These are phyloP conservation scores for Claviceps africana DNA, from an alignment of 2,329 filamentous ascomycete genomes.

Conservation along the genomic window DNA sequence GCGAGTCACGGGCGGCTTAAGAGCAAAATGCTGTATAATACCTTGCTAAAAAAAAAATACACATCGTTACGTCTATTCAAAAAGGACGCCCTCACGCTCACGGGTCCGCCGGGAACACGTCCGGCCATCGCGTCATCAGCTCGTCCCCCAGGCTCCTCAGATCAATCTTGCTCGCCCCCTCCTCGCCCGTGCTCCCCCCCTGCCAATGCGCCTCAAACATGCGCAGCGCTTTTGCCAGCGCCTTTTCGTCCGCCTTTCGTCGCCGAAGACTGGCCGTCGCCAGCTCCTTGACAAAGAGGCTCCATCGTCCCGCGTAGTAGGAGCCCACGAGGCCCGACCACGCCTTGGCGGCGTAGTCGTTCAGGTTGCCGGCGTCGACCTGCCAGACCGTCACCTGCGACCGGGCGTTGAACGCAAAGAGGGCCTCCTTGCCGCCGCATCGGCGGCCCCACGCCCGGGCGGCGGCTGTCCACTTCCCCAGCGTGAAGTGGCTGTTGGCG, in stretches of 20 bases:
- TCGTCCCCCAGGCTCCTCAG: not conserved
- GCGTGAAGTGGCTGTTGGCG: conserved; percentile 27
- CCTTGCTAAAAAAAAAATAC: not conserved
- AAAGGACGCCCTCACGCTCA: not conserved
- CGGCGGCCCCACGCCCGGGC: conserved; percentile 18
- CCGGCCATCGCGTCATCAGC: not conserved
- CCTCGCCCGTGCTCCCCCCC: not conserved
- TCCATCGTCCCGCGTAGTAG: conserved; percentile 34
- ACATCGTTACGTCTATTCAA: not conserved
- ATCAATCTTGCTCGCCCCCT: not conserved
- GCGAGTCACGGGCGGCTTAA: too few relatives aligned
- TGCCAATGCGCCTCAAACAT: conserved; percentile 4
- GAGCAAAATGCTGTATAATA: too few relatives aligned
- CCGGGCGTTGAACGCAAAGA: conserved; percentile 30
- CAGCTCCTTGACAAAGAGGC: conserved; percentile 29
- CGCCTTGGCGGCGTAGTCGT: conserved; percentile 34
- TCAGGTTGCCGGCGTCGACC: conserved; percentile 17
- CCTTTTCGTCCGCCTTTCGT: not conserved
- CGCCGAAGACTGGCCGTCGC: not conserved
- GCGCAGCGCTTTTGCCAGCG: not conserved
- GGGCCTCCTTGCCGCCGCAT: conserved; percentile 12
- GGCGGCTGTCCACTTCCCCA: conserved; percentile 26
- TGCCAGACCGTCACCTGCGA: conserved; percentile 39
- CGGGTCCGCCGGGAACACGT: not conserved
- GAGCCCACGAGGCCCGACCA: conserved; percentile 32